Evolutionary conservation across 495 filamentous ascomycete species (phyloP).

Genomic region (Neurospora discreta): DNA sequence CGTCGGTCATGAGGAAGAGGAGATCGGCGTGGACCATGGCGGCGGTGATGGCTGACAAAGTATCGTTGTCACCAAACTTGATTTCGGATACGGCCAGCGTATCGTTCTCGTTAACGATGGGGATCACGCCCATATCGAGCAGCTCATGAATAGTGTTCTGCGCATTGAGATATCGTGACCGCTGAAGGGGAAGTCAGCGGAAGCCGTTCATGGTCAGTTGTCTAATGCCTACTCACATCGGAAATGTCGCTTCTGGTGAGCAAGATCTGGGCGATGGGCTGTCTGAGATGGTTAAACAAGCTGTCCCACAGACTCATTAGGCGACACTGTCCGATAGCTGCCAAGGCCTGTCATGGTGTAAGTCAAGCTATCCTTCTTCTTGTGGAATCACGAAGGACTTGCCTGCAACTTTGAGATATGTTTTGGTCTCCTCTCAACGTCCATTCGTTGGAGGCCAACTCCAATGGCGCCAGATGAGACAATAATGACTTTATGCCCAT

Average conservation of each 20-base stretch:
- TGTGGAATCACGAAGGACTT: conserved; percentile 2
- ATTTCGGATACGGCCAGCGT: conserved; percentile 95
- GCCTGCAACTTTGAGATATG: conserved; percentile 77
- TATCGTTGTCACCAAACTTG: conserved; percentile 99
- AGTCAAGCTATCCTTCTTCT: neutral
- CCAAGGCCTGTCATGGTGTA: conserved; percentile 55
- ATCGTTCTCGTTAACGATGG: conserved; percentile 98
- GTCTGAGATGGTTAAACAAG: conserved; percentile 72
- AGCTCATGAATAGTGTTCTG: conserved; percentile 88
- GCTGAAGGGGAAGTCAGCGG: conserved; percentile 30
- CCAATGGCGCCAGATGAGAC: conserved; percentile 96
- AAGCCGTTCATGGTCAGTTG: neutral
- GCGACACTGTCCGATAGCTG: conserved; percentile 90
- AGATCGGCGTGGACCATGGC: conserved; percentile 97
- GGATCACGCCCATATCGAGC: conserved; percentile 90
- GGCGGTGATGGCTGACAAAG: conserved; percentile 88
- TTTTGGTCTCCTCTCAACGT: conserved; percentile 80
- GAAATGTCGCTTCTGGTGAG: conserved; percentile 96
- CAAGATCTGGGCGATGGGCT: conserved; percentile 89
- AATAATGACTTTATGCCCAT: conserved; percentile 89
- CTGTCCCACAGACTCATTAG: conserved; percentile 94
- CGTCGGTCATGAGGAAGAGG: conserved; percentile 97
- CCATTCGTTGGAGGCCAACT: conserved; percentile 79
- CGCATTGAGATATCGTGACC: conserved; percentile 90
- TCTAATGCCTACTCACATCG: conserved; percentile 49